Conservation (phyloP, 768 basidiomycete species). For the Rhizopogon vinicolor region DNA sequence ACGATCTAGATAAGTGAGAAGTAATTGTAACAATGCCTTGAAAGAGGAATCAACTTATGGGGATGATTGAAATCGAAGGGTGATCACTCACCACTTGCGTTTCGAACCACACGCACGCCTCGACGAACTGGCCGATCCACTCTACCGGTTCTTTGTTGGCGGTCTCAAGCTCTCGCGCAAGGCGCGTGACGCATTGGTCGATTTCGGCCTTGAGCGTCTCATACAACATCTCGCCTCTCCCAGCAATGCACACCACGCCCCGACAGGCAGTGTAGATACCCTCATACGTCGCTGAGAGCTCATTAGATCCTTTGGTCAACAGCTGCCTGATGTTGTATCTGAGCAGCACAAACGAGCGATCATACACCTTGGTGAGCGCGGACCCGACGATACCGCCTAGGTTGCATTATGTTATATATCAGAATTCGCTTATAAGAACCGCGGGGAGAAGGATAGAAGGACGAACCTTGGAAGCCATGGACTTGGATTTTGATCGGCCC, state of each 20-base stretch:
- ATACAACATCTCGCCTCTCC: constrained; percentile 56
- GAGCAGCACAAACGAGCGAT: constrained; percentile 25
- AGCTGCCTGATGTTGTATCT: constrained; percentile 34
- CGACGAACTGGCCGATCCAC: constrained; percentile 59
- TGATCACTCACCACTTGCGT: constrained; percentile 49
- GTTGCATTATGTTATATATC: no score
- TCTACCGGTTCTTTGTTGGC: constrained; percentile 28
- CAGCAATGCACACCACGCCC: constrained; percentile 45
- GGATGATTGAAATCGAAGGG: background rate
- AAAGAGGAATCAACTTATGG: constrained; percentile 1
- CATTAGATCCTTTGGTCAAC: constrained; percentile 33
- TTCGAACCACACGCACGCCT: constrained; percentile 60
- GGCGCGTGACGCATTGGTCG: constrained; percentile 43
- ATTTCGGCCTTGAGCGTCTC: constrained; percentile 54
- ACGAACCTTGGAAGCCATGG: constrained; percentile 36
- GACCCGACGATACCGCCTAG: background rate
- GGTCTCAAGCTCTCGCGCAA: constrained; percentile 35
- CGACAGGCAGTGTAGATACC: constrained; percentile 54
- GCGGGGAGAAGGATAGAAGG: background rate
- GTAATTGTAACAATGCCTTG: constrained; percentile 54
- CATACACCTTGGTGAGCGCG: constrained; percentile 3
- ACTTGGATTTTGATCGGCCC: constrained; percentile 47
- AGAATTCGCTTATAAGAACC: background rate
- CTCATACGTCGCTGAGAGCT: constrained; percentile 49
- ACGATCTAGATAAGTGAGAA: constrained; percentile 72